Conservation (phyloP, 257 asterid species). For the Haberlea rhodopensis region DNA sequence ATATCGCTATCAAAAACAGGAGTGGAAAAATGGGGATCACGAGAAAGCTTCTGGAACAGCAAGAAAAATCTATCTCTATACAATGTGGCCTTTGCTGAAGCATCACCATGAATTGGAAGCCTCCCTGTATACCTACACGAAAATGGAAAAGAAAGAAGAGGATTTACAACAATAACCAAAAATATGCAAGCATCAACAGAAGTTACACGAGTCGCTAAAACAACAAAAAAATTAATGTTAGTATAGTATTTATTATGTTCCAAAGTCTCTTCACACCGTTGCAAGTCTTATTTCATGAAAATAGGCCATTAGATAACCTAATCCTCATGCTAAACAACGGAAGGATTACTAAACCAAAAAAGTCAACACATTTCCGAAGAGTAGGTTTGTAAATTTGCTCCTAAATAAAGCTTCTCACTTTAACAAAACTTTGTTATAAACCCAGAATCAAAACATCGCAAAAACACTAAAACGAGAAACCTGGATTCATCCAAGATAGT, state of each 20-base stretch:
- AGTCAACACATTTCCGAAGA: too few species aligned
- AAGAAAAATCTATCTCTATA: slow-evolving; percentile 84
- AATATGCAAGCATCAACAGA: slow-evolving; percentile 1
- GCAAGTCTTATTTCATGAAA: too few species aligned
- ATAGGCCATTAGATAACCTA: too few species aligned
- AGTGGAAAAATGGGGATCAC: slow-evolving; percentile 77
- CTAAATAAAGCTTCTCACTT: slow-evolving; percentile 11
- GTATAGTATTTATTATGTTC: neutral
- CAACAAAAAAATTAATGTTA: slow-evolving; percentile 5
- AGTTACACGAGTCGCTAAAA: neutral
- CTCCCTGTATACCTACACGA: slow-evolving; percentile 56
- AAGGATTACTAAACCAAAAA: too few species aligned
- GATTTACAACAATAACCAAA: slow-evolving; percentile 7
- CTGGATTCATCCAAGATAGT: neutral
- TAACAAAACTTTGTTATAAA: neutral
- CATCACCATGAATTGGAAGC: slow-evolving; percentile 86
- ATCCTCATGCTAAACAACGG: too few species aligned
- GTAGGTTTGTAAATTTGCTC: too few species aligned
- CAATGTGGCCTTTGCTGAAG: slow-evolving; percentile 72
- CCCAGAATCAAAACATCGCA: slow-evolving; percentile 23
- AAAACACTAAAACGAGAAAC: too few species aligned
- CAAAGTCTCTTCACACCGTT: neutral
- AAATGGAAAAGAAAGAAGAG: neutral
- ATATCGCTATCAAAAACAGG: slow-evolving; percentile 66
- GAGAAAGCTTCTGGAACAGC: slow-evolving; percentile 77